Evolutionary conservation across 2,329 filamentous ascomycete genomes (phyloP), one percentile per base, ranked within the genome.

Genomic region (Fusarium palustre): DNA sequence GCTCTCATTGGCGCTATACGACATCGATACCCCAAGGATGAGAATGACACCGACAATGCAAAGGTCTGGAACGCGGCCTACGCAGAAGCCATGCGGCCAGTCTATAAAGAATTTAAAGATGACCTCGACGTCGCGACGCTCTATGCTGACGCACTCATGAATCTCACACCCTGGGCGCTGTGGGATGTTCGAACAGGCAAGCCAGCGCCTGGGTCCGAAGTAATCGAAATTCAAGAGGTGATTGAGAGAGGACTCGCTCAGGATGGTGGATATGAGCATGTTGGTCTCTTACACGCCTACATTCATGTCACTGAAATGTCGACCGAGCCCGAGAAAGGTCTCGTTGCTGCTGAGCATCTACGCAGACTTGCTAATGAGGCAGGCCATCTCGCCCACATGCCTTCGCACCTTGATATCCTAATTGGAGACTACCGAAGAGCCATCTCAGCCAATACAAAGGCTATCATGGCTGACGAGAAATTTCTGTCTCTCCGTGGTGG

Each of bases 261-360:
- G 3, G 61, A 71, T 0, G 75, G 72, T 7, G 79, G 80, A 1
- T 76, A 81, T 5, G 70, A 80, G 9, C 92, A 96, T 72, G 89
- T 92, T 0, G 92, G 91, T 0, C 77, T 94, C 0, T 81, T 93
- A 8, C 92, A 94, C 76, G 79, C 93, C 33, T 94, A 94, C 76
- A 91, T 93, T 39, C 91, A 93, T 71, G 84, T 92, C 5, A 91
- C 92, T 83, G 91, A 94, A 74, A 93, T 93, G 91, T 93, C 91
- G 0, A 58, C 55, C 2, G 68, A 74, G 24, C 90, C 91, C 0
- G 90, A 92, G 73, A 75, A 78, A 4, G 91, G 88, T 0, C 75
- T 92, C 3, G 78, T 84, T 1, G 81, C 85, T 0, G 90, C 90
- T 5, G 86, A 92, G 71, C 78, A 82, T 20, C 82, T 93, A 10